Conservation (phyloP, 75 land plant species). For the Selaginella moellendorffii region DNA sequence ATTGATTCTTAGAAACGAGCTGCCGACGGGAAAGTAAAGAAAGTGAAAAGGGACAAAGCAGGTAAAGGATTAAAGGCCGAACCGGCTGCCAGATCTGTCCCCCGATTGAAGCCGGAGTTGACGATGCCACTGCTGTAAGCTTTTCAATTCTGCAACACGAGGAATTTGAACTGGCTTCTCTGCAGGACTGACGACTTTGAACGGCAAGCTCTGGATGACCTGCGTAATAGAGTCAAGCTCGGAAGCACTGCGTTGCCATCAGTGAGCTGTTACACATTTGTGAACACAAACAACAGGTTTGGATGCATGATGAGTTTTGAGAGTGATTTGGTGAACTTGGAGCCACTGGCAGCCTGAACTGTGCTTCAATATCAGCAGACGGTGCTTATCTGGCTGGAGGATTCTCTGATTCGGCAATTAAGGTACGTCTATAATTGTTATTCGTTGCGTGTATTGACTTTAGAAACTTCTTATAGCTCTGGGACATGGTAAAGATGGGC, state of each 20-base stretch:
- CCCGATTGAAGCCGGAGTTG: constrained; percentile 88
- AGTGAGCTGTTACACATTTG: constrained; percentile 83
- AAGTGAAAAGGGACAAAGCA: constrained; percentile 35
- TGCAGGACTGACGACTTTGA: constrained; percentile 65
- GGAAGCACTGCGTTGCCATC: constrained; percentile 80
- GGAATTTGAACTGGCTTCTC: background rate
- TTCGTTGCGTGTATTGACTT: background rate
- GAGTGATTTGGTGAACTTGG: background rate
- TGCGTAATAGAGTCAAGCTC: constrained; percentile 75
- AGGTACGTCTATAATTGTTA: constrained; percentile 31
- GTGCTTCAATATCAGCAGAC: constrained; percentile 87
- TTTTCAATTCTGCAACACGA: background rate
- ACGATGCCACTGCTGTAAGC: constrained; percentile 65
- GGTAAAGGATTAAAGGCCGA: constrained; percentile 53
- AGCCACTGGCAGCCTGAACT: constrained; percentile 51
- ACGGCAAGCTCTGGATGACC: constrained; percentile 63
- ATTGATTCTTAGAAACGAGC: constrained; percentile 79
- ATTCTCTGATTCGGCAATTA: constrained; percentile 92
- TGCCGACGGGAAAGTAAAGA: constrained; percentile 69
- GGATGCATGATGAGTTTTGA: constrained; percentile 27
- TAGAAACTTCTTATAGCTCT: constrained; percentile 33
- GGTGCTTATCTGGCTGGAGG: constrained; percentile 95
- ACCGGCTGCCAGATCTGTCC: constrained; percentile 37
- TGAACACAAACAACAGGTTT: constrained; percentile 89
- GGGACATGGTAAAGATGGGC: constrained; percentile 94